Evolutionary conservation across 73 alveolate species (phyloP), one percentile per base, ranked within the genome.

Genomic region (Paramecium sexaurelia): DNA sequence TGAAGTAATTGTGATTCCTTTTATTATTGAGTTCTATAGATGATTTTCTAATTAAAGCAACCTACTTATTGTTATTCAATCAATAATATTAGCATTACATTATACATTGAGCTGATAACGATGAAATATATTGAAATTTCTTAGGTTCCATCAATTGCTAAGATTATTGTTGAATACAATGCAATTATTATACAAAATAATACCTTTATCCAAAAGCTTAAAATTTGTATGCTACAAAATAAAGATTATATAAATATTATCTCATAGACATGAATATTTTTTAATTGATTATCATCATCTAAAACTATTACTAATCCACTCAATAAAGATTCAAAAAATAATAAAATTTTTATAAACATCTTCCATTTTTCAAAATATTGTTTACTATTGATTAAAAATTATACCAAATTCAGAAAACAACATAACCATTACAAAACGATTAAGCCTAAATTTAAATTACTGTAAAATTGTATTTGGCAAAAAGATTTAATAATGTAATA

Each of bases 91-190:
- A 71, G 19, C 19, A 71, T 36, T 17, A 71, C 13, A 35, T 32
- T 71, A 71, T 71, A 71, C 37, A 71, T 19, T 3, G 56, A 32
- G 15, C 86, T 33, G 39, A 71, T 36, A 15, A 71, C 3, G 7
- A 37, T 35, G 17, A 71, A 71, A 71, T 27, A 37, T 32, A 71
- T 35, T 33, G 86, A 71, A 35, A 37, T 20, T 1, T 11, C 39
- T 61, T 61, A 61, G 8, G 83, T 29, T 61, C 83, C 83, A 61
- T 61, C 83, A 61, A 61, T 61, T 29, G 83, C 83, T 29, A 61
- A 6, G 10, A 61, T 61, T 22, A 61, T 61, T 26, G 43, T 22
- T 6, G 83, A 61, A 26, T 61, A 61, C 20, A 61, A 7, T 61
- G 83, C 43, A 13, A 36, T 17, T 33, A 24, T 11, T 32, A 37